These are phyloP conservation scores for Arthrobotrys sphaeroides DNA, from an alignment of 2,329 filamentous ascomycete genomes.

Conservation along the genomic window DNA sequence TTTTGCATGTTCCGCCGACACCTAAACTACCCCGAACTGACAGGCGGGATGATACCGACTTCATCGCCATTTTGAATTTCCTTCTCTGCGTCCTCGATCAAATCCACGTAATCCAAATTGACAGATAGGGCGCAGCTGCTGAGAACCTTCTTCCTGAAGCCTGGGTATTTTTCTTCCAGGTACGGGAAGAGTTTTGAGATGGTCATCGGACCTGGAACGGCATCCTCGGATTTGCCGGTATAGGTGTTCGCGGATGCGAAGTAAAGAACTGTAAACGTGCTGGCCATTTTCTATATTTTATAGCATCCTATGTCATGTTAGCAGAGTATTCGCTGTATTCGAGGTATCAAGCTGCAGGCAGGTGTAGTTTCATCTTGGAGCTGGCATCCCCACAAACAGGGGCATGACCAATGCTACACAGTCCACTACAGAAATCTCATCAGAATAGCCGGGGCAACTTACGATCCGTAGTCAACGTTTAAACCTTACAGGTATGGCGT, in stretches of 20 bases:
- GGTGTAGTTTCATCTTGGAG: too few relatives aligned
- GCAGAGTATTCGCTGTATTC: too few relatives aligned
- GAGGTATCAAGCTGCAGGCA: too few relatives aligned
- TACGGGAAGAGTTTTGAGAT: slow-evolving; percentile 71
- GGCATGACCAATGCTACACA: too few relatives aligned
- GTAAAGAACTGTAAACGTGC: slow-evolving; percentile 77
- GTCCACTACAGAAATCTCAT: neutral
- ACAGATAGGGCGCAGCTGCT: slow-evolving; percentile 79
- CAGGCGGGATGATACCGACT: slow-evolving; percentile 86
- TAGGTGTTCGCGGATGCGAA: slow-evolving; percentile 79
- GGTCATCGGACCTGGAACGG: slow-evolving; percentile 72
- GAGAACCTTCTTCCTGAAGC: slow-evolving; percentile 75
- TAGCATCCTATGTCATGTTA: too few relatives aligned
- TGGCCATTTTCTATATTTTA: slow-evolving; percentile 65
- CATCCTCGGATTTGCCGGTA: slow-evolving; percentile 74
- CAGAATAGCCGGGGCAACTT: neutral
- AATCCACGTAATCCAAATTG: slow-evolving; percentile 82
- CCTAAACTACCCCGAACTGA: slow-evolving; percentile 75
- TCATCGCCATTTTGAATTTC: slow-evolving; percentile 78
- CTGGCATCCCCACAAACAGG: too few relatives aligned
- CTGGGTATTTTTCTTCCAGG: slow-evolving; percentile 75
- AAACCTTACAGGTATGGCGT: neutral
- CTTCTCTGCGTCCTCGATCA: slow-evolving; percentile 65
- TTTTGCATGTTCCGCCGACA: neutral
- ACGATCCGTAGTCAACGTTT: too few relatives aligned